These are phyloP conservation scores for Ustilago lituana DNA, from an alignment of 1,284 basidiomycete genomes.

Conservation along the genomic window DNA sequence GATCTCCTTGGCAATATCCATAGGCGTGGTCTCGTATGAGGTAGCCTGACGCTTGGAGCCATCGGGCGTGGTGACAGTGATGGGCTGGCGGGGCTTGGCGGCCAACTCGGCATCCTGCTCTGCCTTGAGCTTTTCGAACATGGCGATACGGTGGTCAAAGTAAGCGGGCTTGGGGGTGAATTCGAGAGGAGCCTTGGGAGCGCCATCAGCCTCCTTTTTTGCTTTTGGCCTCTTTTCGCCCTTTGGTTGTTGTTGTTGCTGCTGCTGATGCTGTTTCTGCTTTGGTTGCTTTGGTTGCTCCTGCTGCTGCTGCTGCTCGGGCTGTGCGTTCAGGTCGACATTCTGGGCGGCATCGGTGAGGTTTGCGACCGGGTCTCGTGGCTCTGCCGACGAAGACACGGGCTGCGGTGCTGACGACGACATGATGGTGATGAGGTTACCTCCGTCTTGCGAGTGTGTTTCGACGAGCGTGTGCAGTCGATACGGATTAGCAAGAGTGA, in stretches of 20 bases:
- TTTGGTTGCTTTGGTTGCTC: slow-evolving; percentile 23
- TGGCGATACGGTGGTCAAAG: slow-evolving; percentile 87
- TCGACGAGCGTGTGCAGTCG: neutral
- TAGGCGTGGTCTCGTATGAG: slow-evolving; percentile 95
- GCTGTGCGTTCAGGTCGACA: slow-evolving; percentile 40
- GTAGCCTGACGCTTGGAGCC: slow-evolving; percentile 83
- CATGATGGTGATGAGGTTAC: slow-evolving; percentile 13
- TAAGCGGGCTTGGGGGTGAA: slow-evolving; percentile 84
- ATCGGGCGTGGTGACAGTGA: slow-evolving; percentile 86
- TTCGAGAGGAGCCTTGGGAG: slow-evolving; percentile 66
- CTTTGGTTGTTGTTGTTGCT: slow-evolving; percentile 37
- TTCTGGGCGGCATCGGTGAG: slow-evolving; percentile 49
- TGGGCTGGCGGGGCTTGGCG: slow-evolving; percentile 87
- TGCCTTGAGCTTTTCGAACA: slow-evolving; percentile 88
- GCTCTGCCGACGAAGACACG: slow-evolving; percentile 49
- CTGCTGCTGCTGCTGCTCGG: slow-evolving; percentile 20
- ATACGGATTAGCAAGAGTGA: no score
- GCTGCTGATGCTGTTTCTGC: slow-evolving; percentile 27
- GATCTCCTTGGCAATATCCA: slow-evolving; percentile 87
- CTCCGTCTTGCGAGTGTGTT: slow-evolving; percentile 2
- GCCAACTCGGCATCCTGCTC: slow-evolving; percentile 82
- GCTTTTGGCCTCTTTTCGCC: slow-evolving; percentile 59
- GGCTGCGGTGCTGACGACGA: slow-evolving; percentile 50
- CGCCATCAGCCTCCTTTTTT: slow-evolving; percentile 43
- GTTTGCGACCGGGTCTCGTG: slow-evolving; percentile 43